phyloP scores from a whole-genome alignment of 2,329 filamentous ascomycete genomes.

The Claviceps sp. region DNA sequence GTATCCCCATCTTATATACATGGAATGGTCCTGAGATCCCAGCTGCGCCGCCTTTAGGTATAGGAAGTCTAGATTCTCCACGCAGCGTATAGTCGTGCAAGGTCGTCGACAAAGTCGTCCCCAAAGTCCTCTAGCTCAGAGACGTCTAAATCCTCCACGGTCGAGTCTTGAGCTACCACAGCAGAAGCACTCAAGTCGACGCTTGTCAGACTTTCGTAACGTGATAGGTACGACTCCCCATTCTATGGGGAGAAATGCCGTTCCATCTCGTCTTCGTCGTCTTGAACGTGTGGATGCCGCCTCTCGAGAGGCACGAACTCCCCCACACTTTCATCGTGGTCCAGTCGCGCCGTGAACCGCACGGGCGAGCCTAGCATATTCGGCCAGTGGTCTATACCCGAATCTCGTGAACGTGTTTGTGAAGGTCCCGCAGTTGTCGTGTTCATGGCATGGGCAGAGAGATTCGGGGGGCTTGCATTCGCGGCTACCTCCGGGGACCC shows the following conservation, averaged over 20 bases:
- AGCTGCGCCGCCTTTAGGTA: not conserved
- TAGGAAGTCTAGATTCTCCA: constrained; percentile 7
- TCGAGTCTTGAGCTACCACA: not conserved
- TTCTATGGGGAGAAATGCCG: constrained; percentile 4
- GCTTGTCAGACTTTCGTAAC: constrained; percentile 7
- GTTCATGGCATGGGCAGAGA: constrained; percentile 15
- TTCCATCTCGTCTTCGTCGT: not conserved
- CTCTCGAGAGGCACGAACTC: constrained; percentile 1
- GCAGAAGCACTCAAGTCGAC: constrained; percentile 4
- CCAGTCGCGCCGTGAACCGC: constrained; percentile 3
- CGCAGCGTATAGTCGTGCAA: constrained; percentile 13
- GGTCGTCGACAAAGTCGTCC: constrained; percentile 15
- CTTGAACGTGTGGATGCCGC: not conserved
- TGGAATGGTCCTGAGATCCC: not conserved
- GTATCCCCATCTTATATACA: not conserved
- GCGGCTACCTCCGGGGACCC: constrained; percentile 16
- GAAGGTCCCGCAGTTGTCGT: constrained; percentile 20
- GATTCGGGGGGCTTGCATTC: constrained; percentile 11
- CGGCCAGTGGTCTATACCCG: constrained; percentile 7
- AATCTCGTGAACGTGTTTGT: constrained; percentile 12
- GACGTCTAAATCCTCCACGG: constrained; percentile 1
- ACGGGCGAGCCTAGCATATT: constrained; percentile 4
- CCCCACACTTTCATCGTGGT: constrained; percentile 4
- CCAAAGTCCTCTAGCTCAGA: constrained; percentile 17
- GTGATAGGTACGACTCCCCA: not conserved